Evolutionary conservation across 2,329 filamentous ascomycete species (phyloP), one percentile per base, ranked within the genome.

Genomic region (Akanthomyces muscarius): DNA sequence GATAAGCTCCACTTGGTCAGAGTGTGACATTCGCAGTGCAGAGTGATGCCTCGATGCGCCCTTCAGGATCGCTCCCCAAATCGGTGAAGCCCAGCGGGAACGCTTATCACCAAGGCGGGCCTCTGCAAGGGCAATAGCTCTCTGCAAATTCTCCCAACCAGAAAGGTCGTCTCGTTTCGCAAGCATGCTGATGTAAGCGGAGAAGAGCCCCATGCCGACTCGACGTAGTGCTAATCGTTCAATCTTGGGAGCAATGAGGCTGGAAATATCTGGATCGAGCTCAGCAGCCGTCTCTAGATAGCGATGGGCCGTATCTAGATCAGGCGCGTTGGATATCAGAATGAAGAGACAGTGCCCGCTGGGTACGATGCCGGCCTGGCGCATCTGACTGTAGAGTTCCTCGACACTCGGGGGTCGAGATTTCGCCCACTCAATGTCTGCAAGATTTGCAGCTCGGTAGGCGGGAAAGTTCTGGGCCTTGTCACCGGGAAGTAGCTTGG

Each of bases 371-470:
- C 80, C 78, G 2, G 77, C 75, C 1, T 69, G 70, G 14, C 76
- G 70, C 85, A 92, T 89, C 48, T 80, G 76, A 13, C 78, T 70
- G 64, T 88, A 89, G 4, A 93, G 77, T 57, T 83, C 77, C 5
- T 80, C 74, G 13, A 86, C 74, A 1, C 78, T 81, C 2, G 89
- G 89, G 1, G 89, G 85, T 16, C 80, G 76, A 50, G 86, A 76
- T n/a, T 85, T 80, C 45, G 85, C 81, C 66, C 84, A 85, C 63
- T 90, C 89, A 61, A 87, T 84, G n/a, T 87, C 82, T 64, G 80
- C 89, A 69, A 80, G 81, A 72, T 81, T 90, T 72, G 77, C 75
- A 14, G 75, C 69, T 45, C 72, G 64, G 57, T 71, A 65, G 6
- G 71, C 70, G 21, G 71, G 65, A 66, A 76, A 71, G 62, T 84